phyloP scores from a whole-genome alignment of 495 filamentous ascomycete genomes.

The Glonium stellatum region DNA sequence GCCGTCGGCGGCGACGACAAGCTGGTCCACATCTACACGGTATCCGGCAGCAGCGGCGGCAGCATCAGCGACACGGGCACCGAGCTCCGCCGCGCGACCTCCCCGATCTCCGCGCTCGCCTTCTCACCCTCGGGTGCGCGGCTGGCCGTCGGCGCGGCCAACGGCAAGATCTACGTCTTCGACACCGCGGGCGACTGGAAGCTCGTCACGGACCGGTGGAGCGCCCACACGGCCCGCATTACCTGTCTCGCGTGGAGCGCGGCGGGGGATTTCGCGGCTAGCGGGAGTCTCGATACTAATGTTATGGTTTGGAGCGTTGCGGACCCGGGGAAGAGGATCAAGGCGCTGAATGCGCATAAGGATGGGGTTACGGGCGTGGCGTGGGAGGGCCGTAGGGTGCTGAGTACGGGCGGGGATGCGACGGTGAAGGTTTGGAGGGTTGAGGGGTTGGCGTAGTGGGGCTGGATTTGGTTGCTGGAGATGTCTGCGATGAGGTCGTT shows the following conservation, averaged over 20 bases:
- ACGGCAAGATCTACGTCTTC: slow-evolving; percentile 76
- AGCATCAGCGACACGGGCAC: slow-evolving; percentile 39
- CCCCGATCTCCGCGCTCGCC: slow-evolving; percentile 59
- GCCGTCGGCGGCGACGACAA: slow-evolving; percentile 72
- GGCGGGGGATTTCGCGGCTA: slow-evolving; percentile 67
- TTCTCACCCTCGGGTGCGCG: slow-evolving; percentile 69
- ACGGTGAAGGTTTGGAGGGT: slow-evolving; percentile 86
- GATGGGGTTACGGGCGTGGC: slow-evolving; percentile 85
- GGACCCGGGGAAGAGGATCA: slow-evolving; percentile 73
- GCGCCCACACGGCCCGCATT: slow-evolving; percentile 81
- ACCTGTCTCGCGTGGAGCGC: slow-evolving; percentile 76
- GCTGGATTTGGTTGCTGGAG: too few species aligned
- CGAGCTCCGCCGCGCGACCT: slow-evolving; percentile 46
- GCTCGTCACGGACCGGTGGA: slow-evolving; percentile 73
- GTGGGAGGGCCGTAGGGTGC: slow-evolving; percentile 72
- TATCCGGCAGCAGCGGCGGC: slow-evolving; percentile 44
- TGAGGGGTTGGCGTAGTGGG: slow-evolving; percentile 38
- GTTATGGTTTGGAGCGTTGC: slow-evolving; percentile 86
- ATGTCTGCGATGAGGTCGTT: too few species aligned
- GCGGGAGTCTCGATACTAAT: slow-evolving; percentile 81
- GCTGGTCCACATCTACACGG: slow-evolving; percentile 61
- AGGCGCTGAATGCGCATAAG: slow-evolving; percentile 80
- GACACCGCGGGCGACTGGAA: slow-evolving; percentile 42
- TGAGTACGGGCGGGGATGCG: slow-evolving; percentile 78
- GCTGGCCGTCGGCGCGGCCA: slow-evolving; percentile 74